These are phyloP conservation scores for Cutaneotrichosporon cavernicola DNA, from an alignment of 1,284 basidiomycete species.

Conservation along the genomic window DNA sequence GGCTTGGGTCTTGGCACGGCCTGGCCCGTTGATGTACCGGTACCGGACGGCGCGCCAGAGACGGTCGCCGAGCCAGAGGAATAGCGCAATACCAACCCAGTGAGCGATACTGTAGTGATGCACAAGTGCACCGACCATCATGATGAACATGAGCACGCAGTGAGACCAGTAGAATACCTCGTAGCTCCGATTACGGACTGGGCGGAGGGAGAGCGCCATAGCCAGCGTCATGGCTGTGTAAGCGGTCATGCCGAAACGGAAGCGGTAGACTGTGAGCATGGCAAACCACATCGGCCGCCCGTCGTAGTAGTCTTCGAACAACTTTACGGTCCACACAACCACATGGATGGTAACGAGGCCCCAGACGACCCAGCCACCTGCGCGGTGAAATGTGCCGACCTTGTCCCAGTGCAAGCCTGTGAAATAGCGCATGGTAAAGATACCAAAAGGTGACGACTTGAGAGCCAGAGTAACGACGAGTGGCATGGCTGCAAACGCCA, in stretches of 20 bases:
- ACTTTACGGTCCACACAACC: slow-evolving; percentile 71
- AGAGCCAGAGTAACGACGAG: slow-evolving; percentile 73
- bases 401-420: slow-evolving; percentile 75
- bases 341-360: slow-evolving; percentile 68
- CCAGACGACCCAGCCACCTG: slow-evolving; percentile 73
- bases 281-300: slow-evolving; percentile 62
- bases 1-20: slow-evolving; percentile 14
- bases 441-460: slow-evolving; percentile 76
- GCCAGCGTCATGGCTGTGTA: slow-evolving; percentile 69
- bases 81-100: slow-evolving; percentile 64
- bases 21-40: slow-evolving; percentile 64
- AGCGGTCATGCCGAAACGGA: slow-evolving; percentile 71
- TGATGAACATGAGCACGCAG: slow-evolving; percentile 64
- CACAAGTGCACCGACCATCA: slow-evolving; percentile 58
- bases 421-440: slow-evolving; percentile 68
- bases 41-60: slow-evolving; percentile 63
- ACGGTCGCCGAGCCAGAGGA: slow-evolving; percentile 67
- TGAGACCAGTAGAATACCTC: slow-evolving; percentile 75
- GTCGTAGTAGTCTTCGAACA: slow-evolving; percentile 59
- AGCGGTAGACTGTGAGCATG: slow-evolving; percentile 67
- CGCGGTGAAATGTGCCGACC: slow-evolving; percentile 68
- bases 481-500: slow-evolving; percentile 75
- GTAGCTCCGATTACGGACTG: slow-evolving; percentile 67
- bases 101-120: slow-evolving; percentile 65
- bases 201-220: slow-evolving; percentile 64